Percentiles rank a stretch among this genome's conserved stretches.
Evolutionary conservation across 2,329 filamentous ascomycete genomes (phyloP).

Genomic region (Penicillium sp.): DNA sequence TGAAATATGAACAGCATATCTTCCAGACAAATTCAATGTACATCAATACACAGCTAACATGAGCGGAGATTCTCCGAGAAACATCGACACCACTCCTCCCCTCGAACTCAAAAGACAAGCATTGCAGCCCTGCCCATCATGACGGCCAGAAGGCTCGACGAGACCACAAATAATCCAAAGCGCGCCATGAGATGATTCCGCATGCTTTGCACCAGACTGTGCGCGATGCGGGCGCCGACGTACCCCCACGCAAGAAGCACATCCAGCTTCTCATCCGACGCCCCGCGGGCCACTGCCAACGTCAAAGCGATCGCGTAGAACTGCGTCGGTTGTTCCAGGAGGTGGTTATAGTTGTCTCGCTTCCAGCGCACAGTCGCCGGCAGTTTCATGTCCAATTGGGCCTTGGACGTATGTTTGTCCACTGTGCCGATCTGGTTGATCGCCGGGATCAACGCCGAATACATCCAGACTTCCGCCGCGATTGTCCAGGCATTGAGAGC

Average conservation of each 20-base stretch:
- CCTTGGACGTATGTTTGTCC: conserved; percentile 18
- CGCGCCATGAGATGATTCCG: conserved; percentile 38
- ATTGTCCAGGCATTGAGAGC: conserved; percentile 43
- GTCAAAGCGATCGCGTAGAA: conserved; percentile 45
- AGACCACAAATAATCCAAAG: conserved; percentile 35
- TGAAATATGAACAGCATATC: not conserved
- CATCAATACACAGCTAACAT: too few species aligned
- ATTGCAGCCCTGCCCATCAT: conserved; percentile 26
- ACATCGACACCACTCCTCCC: not conserved
- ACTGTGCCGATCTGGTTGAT: conserved; percentile 21
- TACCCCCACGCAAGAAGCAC: conserved; percentile 44
- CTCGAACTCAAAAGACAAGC: not conserved
- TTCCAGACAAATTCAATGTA: not conserved
- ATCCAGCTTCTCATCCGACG: conserved; percentile 23
- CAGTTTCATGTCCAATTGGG: conserved; percentile 27
- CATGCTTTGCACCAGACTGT: conserved; percentile 42
- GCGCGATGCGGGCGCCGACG: conserved; percentile 40
- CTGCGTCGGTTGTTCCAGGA: conserved; percentile 46
- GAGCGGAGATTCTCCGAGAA: not conserved
- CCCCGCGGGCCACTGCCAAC: conserved; percentile 29
- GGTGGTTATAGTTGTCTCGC: conserved; percentile 47
- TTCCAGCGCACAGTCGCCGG: conserved; percentile 34
- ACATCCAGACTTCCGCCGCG: conserved; percentile 45
- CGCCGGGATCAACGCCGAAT: conserved; percentile 39
- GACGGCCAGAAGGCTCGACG: conserved; percentile 29